Base-by-base conservation (phyloP, 345 rosid species). In the Cardiospermum halicacabum region DNA sequence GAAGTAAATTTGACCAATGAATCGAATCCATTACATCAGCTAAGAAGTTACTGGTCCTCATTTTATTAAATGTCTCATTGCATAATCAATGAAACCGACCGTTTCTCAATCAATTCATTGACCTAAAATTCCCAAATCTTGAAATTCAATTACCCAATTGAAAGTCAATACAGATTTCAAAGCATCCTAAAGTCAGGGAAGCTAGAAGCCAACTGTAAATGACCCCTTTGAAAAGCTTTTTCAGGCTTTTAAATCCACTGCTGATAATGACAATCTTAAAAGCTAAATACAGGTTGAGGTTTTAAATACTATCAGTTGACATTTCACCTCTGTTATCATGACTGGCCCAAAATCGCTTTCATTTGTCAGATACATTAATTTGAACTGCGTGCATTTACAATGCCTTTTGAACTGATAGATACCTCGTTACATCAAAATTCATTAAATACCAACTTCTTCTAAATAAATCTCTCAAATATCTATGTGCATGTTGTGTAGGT, bases 321-420 rank as follows among this genome's bases (percentile, higher is more conserved):
- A 36, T 55, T 50, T 65, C 69, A 65, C 60, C 45, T n/a, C n/a
- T 55, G 69, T 55, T 66, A 56, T 56, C n/a, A 56, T 43, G 53
- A 9, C 19, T 37, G 32, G 56, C 62, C 62, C 56, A 66, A 55
- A 66, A n/a, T 42, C 63, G 56, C 31, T 57, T 43, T 11, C 54
- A 45, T 28, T 55, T 42, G 21, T 18, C 30, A 5, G n/a, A 3
- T 26, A 18, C 27, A 62, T 27, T 15, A 7, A 11, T 27, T n/a
- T n/a, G n/a, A n/a, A n/a, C n/a, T n/a, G n/a, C n/a, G n/a, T n/a
- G 22, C 50, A 45, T 45, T 45, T 45, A 47, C 51, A 47, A 7
- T 18, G 51, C 51, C 0, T 18, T 47, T 47, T 18, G 51, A 47
- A 18, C 19, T 19, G 24, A 18, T 18, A 47, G 24, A 47, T 18